A percentile compares a stretch with the other conserved stretches of the same genome.
phyloP scores from a whole-genome alignment of 495 filamentous ascomycete species.

The Hypoxylon subgilvum region DNA sequence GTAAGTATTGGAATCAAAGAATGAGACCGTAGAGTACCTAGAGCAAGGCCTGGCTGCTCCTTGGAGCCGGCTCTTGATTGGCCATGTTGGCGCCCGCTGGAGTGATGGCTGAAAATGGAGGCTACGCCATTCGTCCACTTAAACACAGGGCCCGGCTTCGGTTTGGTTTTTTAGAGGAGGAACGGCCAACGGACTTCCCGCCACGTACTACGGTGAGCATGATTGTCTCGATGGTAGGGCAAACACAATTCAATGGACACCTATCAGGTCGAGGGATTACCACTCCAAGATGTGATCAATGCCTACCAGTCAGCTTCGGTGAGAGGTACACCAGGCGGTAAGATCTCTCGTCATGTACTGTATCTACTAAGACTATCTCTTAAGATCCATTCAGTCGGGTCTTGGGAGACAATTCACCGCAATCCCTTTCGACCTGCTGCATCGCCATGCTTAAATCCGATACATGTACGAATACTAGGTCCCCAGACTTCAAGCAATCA shows the following conservation, averaged over 20 bases:
- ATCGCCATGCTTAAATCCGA: too few relatives aligned
- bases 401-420: not conserved
- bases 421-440: not conserved
- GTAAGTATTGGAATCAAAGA: slow-evolving; percentile 5
- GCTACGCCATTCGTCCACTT: slow-evolving; percentile 23
- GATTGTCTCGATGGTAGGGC: not conserved
- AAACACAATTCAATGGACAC: too few relatives aligned
- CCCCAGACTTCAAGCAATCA: too few relatives aligned
- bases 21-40: slow-evolving; percentile 22
- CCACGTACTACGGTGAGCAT: slow-evolving; percentile 6
- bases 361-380: too few relatives aligned
- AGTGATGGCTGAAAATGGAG: slow-evolving; percentile 42
- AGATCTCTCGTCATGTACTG: slow-evolving; percentile 15
- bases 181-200: slow-evolving; percentile 1
- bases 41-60: slow-evolving; percentile 16
- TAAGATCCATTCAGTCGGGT: slow-evolving; percentile 27
- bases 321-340: slow-evolving; percentile 1
- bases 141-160: slow-evolving; percentile 8
- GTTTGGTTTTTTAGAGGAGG: not conserved
- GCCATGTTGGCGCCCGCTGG: slow-evolving; percentile 50
- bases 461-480: too few relatives aligned
- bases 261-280: too few relatives aligned
- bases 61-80: slow-evolving; percentile 43
- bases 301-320: not conserved
- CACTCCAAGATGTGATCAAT: slow-evolving; percentile 8